These are phyloP conservation scores for Ambrosiella beaveri DNA, from an alignment of 2,329 filamentous ascomycete genomes.

Conservation along the genomic window DNA sequence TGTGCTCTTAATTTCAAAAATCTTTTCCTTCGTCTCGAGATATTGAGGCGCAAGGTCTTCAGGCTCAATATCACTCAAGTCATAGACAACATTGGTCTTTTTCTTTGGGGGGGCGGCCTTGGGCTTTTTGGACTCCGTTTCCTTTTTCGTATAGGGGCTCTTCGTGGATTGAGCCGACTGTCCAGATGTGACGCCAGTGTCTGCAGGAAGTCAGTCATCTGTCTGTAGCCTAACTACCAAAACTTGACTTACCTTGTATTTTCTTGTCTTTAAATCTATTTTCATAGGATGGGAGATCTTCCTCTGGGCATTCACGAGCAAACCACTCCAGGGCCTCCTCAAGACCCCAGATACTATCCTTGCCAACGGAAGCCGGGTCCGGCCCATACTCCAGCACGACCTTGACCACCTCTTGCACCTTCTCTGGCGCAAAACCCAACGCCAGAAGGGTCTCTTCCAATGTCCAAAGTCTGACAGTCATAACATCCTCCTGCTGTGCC, in stretches of 20 bases:
- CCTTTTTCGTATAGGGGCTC: constrained; percentile 10
- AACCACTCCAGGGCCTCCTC: constrained; percentile 84
- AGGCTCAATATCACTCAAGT: constrained; percentile 52
- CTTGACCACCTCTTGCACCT: constrained; percentile 45
- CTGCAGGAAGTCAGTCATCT: not conserved
- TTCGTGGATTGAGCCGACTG: constrained; percentile 1
- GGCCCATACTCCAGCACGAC: constrained; percentile 51
- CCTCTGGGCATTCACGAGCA: constrained; percentile 52
- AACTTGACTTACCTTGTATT: constrained; percentile 18
- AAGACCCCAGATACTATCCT: constrained; percentile 64
- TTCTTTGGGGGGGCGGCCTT: constrained; percentile 21
- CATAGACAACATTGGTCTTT: constrained; percentile 23
- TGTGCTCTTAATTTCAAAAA: constrained; percentile 44
- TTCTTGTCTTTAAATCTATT: constrained; percentile 26
- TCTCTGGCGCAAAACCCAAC: constrained; percentile 48
- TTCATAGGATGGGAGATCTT: constrained; percentile 58
- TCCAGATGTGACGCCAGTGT: not conserved
- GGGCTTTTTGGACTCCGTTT: constrained; percentile 12
- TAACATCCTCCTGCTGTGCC: constrained; percentile 47
- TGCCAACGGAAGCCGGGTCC: constrained; percentile 36
- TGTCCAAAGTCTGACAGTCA: constrained; percentile 68
- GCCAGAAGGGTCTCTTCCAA: constrained; percentile 54
- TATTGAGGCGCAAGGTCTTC: constrained; percentile 62
- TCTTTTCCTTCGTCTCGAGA: constrained; percentile 51
- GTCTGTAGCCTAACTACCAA: too few relatives aligned